Percentiles rank a stretch among this genome's conserved stretches.
phyloP scores from a whole-genome alignment of 2,329 filamentous ascomycete species.

The Fusarium denticulatum region DNA sequence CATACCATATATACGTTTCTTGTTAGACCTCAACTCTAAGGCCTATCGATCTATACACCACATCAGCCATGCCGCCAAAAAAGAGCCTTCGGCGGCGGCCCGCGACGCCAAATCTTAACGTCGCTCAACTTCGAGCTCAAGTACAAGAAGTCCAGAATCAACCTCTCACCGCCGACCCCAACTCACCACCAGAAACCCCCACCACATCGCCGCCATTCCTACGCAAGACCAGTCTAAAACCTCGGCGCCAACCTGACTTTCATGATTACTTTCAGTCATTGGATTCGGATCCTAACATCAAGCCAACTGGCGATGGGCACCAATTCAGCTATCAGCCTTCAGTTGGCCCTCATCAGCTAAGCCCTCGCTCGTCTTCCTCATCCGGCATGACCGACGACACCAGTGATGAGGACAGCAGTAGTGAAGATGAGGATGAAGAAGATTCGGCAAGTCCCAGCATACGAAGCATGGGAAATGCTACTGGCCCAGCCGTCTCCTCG shows the following conservation, averaged over 20 bases:
- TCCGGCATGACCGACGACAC: slow-evolving; percentile 36
- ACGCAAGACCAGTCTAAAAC: slow-evolving; percentile 48
- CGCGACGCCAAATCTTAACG: slow-evolving; percentile 55
- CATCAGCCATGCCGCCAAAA: slow-evolving; percentile 44
- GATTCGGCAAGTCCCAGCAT: slow-evolving; percentile 42
- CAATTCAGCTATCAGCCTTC: slow-evolving; percentile 54
- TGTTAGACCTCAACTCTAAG: slow-evolving; percentile 11
- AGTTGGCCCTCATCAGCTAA: slow-evolving; percentile 49
- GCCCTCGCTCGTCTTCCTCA: slow-evolving; percentile 50
- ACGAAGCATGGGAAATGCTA: slow-evolving; percentile 40
- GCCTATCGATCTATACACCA: slow-evolving; percentile 3
- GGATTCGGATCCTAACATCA: slow-evolving; percentile 53
- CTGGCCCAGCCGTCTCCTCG: slow-evolving; percentile 18
- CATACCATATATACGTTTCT: slow-evolving; percentile 43
- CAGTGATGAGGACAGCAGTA: slow-evolving; percentile 38
- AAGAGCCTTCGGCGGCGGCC: slow-evolving; percentile 51
- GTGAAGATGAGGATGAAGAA: slow-evolving; percentile 38
- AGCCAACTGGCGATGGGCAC: slow-evolving; percentile 54
- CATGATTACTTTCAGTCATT: slow-evolving; percentile 46
- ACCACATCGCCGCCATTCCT: slow-evolving; percentile 51
- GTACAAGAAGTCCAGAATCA: slow-evolving; percentile 37
- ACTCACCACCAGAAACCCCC: slow-evolving; percentile 61
- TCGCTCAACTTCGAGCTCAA: slow-evolving; percentile 34
- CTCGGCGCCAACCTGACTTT: slow-evolving; percentile 47
- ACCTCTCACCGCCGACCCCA: slow-evolving; percentile 50